Base-by-base conservation (phyloP, 352 stramenopile species). In the Pythium guiyangense region DNA sequence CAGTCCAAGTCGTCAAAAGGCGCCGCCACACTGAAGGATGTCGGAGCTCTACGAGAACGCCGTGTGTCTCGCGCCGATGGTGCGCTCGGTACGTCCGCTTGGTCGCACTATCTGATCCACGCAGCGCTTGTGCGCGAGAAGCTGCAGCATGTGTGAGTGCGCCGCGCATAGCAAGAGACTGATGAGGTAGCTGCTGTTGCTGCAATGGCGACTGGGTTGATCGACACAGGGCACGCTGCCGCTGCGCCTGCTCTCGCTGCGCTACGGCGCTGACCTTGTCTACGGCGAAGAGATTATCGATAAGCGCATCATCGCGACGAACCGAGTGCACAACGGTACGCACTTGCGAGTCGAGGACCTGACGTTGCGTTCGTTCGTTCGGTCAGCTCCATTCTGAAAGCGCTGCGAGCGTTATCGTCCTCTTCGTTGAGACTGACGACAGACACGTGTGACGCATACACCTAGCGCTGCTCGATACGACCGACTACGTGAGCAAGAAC, bases 221-320 rank as follows among this genome's bases (percentile, higher is more conserved):
- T 43, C 25, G 52, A 26, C 15, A 18, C 29, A 94, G 84, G 94
- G 89, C 17, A 98, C 94, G 49, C 85, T 96, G 31, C 94, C 96
- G 12, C 69, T 98, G 49, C 86, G 96, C 5, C 76, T 92, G 17
- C 64, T 98, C 20, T 96, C 93, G 51, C 69, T 98, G 50, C 73
- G 80, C 3, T 97, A 98, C 66, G 94, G 94, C 46, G 93, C 93
- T 9, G 82, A 97, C 47, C 69, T 98, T 31, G 86, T 97, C 0
- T 98, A 98, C 65, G 86, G 86, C 29, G 96, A 99, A 76, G 96
- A 99, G 72, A 90, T 98, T 54, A 85, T 99, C 54, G 96, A 98
- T 79, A 90, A 96, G 65, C 88, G 88, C 52, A 91, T n/a, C n/a
- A n/a, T n/a, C 98, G 49, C 80, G 88, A 14, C 69, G n/a, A n/a